These are phyloP conservation scores for Kodamaea ohmeri DNA, from an alignment of 1,139 yeast species.

Conservation along the genomic window DNA sequence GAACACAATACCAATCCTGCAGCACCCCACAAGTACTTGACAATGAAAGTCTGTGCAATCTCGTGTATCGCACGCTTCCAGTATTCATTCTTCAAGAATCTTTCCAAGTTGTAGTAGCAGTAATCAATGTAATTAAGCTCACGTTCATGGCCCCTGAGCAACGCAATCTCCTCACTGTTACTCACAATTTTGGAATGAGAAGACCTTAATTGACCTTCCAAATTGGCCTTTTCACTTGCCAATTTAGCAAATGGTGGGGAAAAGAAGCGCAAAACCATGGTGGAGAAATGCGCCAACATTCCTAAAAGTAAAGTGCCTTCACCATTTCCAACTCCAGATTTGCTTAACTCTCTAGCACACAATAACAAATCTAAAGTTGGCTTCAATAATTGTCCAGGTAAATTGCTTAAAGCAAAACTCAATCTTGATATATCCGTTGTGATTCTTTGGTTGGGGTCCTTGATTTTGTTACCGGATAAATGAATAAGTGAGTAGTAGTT, in stretches of 20 bases:
- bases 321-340: constrained; percentile 72
- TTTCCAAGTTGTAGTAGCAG: constrained; percentile 77
- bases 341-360: constrained; percentile 78
- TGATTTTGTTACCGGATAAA: constrained; percentile 53
- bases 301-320: constrained; percentile 87
- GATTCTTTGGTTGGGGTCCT: constrained; percentile 80
- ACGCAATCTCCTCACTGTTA: constrained; percentile 83
- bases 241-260: constrained; percentile 90
- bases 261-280: constrained; percentile 65
- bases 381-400: constrained; percentile 85
- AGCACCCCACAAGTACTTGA: constrained; percentile 95
- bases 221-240: constrained; percentile 72
- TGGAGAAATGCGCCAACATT: constrained; percentile 75
- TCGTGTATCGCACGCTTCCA: constrained; percentile 74
- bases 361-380: constrained; percentile 79
- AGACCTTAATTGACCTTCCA: constrained; percentile 83
- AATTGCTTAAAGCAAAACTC: constrained; percentile 65
- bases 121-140: constrained; percentile 78
- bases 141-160: constrained; percentile 75
- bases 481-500: constrained; percentile 56
- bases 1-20: constrained; percentile 87
- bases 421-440: constrained; percentile 78
- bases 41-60: constrained; percentile 77
- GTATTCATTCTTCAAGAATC: constrained; percentile 74
- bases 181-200: constrained; percentile 78